Conservation (phyloP, 305 asterid genomes). For the Lippia alba region DNA sequence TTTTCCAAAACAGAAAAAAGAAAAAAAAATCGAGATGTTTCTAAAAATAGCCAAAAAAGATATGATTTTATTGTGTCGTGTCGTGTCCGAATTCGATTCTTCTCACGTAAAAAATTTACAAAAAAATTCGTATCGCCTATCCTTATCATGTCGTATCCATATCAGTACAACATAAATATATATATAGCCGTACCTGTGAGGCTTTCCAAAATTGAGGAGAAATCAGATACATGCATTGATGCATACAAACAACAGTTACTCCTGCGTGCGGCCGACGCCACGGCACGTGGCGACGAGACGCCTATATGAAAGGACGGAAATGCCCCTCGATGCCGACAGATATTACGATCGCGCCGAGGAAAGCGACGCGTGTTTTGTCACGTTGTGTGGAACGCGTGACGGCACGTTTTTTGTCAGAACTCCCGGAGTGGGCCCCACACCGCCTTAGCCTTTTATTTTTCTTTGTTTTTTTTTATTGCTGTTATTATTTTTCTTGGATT, state of each 20-base stretch:
- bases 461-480: neutral
- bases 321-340: slow-evolving; percentile 19
- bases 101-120: too few relatives aligned
- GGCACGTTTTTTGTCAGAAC: slow-evolving; percentile 44
- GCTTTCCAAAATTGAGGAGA: neutral
- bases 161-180: too few relatives aligned
- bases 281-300: slow-evolving; percentile 51
- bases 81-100: too few relatives aligned
- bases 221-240: neutral
- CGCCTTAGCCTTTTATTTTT: neutral
- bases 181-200: slow-evolving; percentile 15
- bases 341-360: slow-evolving; percentile 26
- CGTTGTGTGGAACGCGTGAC: slow-evolving; percentile 47
- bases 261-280: slow-evolving; percentile 61
- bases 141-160: too few relatives aligned
- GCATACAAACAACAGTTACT: slow-evolving; percentile 7
- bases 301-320: slow-evolving; percentile 20
- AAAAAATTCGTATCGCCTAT: too few relatives aligned
- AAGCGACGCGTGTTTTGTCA: slow-evolving; percentile 52
- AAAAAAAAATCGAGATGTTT: too few relatives aligned
- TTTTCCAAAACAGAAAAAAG: too few relatives aligned
- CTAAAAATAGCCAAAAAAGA: too few relatives aligned
- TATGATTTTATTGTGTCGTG: too few relatives aligned
- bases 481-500: too few relatives aligned
- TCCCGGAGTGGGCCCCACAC: slow-evolving; percentile 23